A percentile compares a stretch with the other conserved stretches of the same genome.
Conservation (phyloP, 169 alveolate genomes). For the Neospora caninum region DNA sequence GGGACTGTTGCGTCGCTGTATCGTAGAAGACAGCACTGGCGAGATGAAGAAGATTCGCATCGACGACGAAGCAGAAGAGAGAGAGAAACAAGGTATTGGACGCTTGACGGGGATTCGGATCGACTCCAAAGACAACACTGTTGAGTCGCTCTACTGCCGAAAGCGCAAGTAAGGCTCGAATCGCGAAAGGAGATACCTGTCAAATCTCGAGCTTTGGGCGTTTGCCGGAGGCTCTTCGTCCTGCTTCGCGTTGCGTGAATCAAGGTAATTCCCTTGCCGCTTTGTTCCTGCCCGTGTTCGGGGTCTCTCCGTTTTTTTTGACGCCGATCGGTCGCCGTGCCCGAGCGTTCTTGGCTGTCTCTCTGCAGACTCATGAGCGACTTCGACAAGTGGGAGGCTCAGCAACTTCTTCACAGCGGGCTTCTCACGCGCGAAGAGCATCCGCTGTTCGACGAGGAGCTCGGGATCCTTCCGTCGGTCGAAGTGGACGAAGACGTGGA, state of each 20-base stretch:
- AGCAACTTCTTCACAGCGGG: conserved; percentile 70
- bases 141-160: conserved; percentile 38
- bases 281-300: too few relatives aligned
- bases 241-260: too few relatives aligned
- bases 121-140: not conserved
- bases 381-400: conserved; percentile 73
- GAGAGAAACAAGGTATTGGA: conserved; percentile 56
- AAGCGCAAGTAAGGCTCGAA: conserved; percentile 50
- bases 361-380: conserved; percentile 64
- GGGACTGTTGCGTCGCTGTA: not conserved
- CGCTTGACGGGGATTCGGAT: conserved; percentile 57
- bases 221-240: not conserved
- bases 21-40: not conserved
- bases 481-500: conserved; percentile 69
- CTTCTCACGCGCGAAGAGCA: conserved; percentile 40
- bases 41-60: conserved; percentile 11
- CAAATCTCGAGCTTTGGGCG: not conserved
- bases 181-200: not conserved
- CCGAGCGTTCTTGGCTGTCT: too few relatives aligned
- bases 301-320: too few relatives aligned
- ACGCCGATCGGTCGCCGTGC: too few relatives aligned
- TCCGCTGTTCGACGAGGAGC: conserved; percentile 56
- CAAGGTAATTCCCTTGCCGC: too few relatives aligned
- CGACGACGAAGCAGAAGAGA: conserved; percentile 45
- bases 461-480: conserved; percentile 44